Conservation (phyloP, 2,329 filamentous ascomycete genomes). For the Hypoxylon sp. region DNA sequence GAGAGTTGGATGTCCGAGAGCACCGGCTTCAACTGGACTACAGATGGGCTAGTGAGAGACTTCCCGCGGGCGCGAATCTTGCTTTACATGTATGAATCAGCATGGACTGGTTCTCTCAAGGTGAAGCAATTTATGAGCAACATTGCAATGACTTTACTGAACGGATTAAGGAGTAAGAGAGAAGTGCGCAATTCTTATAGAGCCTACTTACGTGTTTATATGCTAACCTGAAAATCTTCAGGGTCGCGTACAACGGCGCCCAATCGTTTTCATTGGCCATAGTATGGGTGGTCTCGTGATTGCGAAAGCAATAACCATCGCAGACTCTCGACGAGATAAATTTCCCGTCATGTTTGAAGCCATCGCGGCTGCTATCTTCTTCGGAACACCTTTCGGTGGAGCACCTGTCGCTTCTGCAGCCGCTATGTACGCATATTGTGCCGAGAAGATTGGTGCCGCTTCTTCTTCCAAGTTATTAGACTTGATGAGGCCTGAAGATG, state of each 20-base stretch:
- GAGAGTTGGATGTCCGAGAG: constrained; percentile 59
- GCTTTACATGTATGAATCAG: constrained; percentile 61
- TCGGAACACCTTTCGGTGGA: constrained; percentile 61
- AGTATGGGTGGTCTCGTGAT: constrained; percentile 63
- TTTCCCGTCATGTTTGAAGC: constrained; percentile 60
- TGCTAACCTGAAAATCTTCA: constrained; percentile 24
- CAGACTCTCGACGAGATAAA: constrained; percentile 55
- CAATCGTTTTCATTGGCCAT: constrained; percentile 62
- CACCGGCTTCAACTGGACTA: constrained; percentile 60
- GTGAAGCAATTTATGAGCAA: constrained; percentile 61
- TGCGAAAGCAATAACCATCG: constrained; percentile 58
- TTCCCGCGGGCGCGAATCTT: constrained; percentile 60
- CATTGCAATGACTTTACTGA: constrained; percentile 57
- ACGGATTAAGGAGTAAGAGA: constrained; percentile 55
- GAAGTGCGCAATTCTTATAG: constrained; percentile 49
- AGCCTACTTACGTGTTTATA: constrained; percentile 1
- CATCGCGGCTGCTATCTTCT: constrained; percentile 59
- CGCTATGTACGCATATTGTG: constrained; percentile 57
- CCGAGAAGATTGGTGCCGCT: constrained; percentile 55
- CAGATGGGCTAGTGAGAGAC: constrained; percentile 57
- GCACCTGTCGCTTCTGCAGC: constrained; percentile 57
- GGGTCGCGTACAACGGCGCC: constrained; percentile 53
- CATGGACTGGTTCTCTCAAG: constrained; percentile 59
- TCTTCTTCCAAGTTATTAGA: constrained; percentile 58
- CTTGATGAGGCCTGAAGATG: constrained; percentile 59